Conservation (phyloP, 2,329 filamentous ascomycete genomes). For the Lachnellula willkommii region DNA sequence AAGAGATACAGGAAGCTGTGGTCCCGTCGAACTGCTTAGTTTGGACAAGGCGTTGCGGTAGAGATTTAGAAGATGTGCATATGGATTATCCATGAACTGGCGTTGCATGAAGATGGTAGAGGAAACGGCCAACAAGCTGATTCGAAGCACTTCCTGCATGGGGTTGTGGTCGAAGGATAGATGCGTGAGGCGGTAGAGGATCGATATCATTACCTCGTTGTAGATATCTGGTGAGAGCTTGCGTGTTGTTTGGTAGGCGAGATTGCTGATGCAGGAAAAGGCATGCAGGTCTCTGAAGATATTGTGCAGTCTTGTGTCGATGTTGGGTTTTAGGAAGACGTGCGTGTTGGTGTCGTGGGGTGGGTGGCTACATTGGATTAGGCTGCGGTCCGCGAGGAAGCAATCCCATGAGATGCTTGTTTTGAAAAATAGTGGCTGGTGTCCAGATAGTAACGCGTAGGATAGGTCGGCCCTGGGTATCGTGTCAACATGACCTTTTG, state of each 20-base stretch:
- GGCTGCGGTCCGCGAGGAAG: slow-evolving; percentile 18
- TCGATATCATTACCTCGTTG: background rate
- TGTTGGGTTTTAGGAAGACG: background rate
- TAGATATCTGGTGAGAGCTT: background rate
- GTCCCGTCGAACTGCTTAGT: background rate
- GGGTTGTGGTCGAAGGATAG: background rate
- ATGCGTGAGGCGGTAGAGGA: background rate
- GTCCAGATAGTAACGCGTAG: background rate
- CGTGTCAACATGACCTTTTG: slow-evolving; percentile 7
- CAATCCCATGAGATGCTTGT: slow-evolving; percentile 5
- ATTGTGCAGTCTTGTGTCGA: background rate
- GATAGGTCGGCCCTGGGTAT: slow-evolving; percentile 20
- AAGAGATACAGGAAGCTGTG: background rate
- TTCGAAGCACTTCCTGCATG: background rate
- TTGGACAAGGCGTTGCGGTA: background rate
- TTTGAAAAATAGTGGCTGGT: slow-evolving; percentile 2
- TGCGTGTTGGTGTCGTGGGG: background rate
- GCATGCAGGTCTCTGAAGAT: background rate
- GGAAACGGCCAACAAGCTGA: background rate
- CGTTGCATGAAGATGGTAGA: background rate
- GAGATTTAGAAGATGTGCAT: background rate
- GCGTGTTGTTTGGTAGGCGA: background rate
- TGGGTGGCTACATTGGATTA: background rate
- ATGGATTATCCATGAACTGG: background rate
- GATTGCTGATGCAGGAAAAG: background rate